Evolutionary conservation across 208 protist species (phyloP).

Genomic region (Acanthamoeba lugdunensis): DNA sequence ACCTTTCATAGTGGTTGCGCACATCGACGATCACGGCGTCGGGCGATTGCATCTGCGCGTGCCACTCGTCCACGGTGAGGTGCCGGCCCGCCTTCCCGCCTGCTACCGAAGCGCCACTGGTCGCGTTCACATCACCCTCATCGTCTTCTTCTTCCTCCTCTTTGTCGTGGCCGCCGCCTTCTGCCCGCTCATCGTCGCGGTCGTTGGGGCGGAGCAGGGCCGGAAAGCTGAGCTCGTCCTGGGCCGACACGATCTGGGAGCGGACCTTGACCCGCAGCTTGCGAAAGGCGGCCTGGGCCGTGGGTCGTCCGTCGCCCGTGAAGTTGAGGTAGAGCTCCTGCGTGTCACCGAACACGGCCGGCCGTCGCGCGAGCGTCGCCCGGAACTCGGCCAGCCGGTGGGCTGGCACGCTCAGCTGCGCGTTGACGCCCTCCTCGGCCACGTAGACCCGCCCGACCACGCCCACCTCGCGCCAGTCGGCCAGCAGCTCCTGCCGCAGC

Average conservation of each 20-base stretch:
- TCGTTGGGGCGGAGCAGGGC: background rate
- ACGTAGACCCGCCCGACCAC: conserved; percentile 29
- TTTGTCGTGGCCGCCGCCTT: background rate
- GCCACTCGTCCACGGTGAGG: conserved; percentile 19
- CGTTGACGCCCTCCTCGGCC: conserved; percentile 31
- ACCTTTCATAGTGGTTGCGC: conserved; percentile 44
- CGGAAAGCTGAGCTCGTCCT: conserved; percentile 22
- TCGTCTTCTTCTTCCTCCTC: background rate
- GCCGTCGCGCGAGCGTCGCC: background rate
- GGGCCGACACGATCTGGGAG: conserved; percentile 8
- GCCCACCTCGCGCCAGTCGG: conserved; percentile 9
- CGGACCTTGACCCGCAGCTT: conserved; percentile 55
- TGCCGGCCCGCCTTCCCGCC: background rate
- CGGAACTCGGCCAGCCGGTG: conserved; percentile 8
- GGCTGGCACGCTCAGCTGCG: conserved; percentile 1
- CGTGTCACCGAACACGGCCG: background rate
- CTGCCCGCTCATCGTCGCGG: background rate
- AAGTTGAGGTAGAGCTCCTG: conserved; percentile 18
- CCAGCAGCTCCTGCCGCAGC: conserved; percentile 13
- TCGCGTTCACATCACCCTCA: background rate
- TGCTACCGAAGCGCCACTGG: background rate
- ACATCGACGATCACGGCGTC: conserved; percentile 29
- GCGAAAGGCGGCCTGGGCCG: background rate
- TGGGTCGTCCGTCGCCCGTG: conserved; percentile 1
- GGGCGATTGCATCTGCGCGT: conserved; percentile 10